phyloP scores from a whole-genome alignment of 1,284 basidiomycete genomes.

The Testicularia cyperi region DNA sequence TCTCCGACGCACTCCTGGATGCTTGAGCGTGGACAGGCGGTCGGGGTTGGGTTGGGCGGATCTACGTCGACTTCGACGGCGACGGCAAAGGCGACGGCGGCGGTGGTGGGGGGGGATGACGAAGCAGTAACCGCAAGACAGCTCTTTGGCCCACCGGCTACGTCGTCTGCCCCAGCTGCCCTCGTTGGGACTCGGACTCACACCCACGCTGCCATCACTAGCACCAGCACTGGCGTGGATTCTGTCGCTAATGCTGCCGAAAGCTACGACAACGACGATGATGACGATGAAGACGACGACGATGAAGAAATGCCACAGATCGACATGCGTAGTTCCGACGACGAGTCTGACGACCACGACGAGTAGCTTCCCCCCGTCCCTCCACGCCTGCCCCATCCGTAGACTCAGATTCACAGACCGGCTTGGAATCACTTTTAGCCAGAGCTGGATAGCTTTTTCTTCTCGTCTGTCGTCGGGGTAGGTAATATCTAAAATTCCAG shows the following conservation, averaged over 20 bases:
- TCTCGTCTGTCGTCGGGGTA: conserved; percentile 1
- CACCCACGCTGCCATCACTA: too few relatives aligned
- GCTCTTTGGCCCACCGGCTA: background rate
- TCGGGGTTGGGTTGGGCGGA: too few relatives aligned
- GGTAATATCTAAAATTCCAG: too few relatives aligned
- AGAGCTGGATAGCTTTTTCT: too few relatives aligned
- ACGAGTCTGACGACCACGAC: conserved; percentile 11
- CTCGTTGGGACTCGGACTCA: too few relatives aligned
- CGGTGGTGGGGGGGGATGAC: background rate
- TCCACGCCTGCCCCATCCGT: too few relatives aligned
- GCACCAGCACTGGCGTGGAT: too few relatives aligned
- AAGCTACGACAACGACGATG: background rate
- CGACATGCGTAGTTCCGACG: conserved; percentile 38
- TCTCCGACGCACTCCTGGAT: conserved; percentile 2
- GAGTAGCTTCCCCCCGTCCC: too few relatives aligned
- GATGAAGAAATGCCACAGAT: conserved; percentile 45
- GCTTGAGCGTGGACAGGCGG: conserved; percentile 1
- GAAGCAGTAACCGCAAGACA: background rate
- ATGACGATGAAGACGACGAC: conserved; percentile 24
- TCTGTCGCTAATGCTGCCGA: background rate
- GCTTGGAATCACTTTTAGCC: too few relatives aligned
- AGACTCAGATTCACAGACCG: too few relatives aligned
- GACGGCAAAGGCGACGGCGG: background rate
- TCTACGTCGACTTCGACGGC: background rate
- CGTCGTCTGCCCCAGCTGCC: too few relatives aligned